Evolutionary conservation across 1,284 basidiomycete genomes (phyloP).

Genomic region (Apiotrichum porosum): DNA sequence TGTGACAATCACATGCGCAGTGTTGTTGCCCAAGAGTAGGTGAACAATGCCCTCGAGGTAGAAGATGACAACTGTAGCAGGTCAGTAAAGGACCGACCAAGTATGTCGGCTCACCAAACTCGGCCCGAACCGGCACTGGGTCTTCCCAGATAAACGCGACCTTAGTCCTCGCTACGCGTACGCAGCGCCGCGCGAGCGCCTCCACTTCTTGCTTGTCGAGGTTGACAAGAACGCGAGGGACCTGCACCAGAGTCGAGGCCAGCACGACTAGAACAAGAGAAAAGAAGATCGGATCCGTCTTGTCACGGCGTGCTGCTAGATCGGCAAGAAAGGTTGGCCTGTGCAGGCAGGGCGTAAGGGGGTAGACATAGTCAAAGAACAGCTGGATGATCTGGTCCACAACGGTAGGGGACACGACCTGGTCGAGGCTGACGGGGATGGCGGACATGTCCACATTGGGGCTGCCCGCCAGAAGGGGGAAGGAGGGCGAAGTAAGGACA

Average conservation of each 20-base stretch:
- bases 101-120: constrained; percentile 9
- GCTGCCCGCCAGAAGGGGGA: constrained; percentile 6
- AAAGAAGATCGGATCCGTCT: constrained; percentile 37
- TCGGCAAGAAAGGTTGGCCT: constrained; percentile 39
- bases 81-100: background rate
- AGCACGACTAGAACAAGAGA: constrained; percentile 31
- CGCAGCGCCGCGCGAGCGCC: constrained; percentile 28
- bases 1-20: constrained; percentile 36
- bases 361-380: constrained; percentile 44
- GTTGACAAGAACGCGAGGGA: constrained; percentile 34
- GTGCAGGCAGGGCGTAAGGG: constrained; percentile 39
- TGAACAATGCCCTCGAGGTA: constrained; percentile 39
- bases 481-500: constrained; percentile 2
- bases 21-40: constrained; percentile 39
- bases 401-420: constrained; percentile 25
- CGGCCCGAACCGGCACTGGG: constrained; percentile 10
- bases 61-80: constrained; percentile 15
- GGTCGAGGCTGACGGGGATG: constrained; percentile 32
- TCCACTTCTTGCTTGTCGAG: constrained; percentile 40
- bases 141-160: constrained; percentile 35
- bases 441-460: constrained; percentile 7
- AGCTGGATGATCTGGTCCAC: constrained; percentile 36
- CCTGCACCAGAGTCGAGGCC: constrained; percentile 39
- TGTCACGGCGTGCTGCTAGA: constrained; percentile 28
- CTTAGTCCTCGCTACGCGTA: constrained; percentile 31